Evolutionary conservation across 169 alveolate genomes (phyloP), one percentile per base, ranked within the genome.

Genomic region (Plasmodium ovale): DNA sequence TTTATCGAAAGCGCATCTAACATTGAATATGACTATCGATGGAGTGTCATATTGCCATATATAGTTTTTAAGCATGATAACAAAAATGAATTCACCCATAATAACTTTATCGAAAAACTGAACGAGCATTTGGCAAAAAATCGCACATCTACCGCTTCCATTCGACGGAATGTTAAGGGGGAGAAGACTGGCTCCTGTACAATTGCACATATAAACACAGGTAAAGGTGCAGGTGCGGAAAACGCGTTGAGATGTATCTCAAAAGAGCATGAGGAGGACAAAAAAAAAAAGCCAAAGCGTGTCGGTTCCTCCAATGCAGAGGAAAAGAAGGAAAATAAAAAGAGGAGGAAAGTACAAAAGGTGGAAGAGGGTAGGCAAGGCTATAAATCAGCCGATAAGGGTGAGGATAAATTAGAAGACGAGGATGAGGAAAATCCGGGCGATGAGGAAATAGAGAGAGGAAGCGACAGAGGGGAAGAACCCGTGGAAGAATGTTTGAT

Each of bases 1-100:
- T 92, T 92, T 23, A 92, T 92, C 21, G 95, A 92, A 72, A 87
- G 93, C 29, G 93, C 92, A 16, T 92, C 95, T 10, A 88, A 92
- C 54, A 92, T 92, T 21, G 91, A 87, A 14, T 59, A 87, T 16
- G 95, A 92, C 16, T 60, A 74, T 14, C 64, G 93, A 51, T 92
- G 95, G 95, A 71, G 85, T 39, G 87, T 92, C 23, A 85, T 92
- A 14, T 49, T 92, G 5, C 95, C 95, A 23, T 62, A 88, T 53
- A 74, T 92, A 31, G 82, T 82, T 23, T 82, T 82, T 19, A 82
- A 82, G 19, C 51, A 82, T 33, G 90, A 65, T 51, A 62, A 65
- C 37, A 44, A 53, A 2, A 82, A 65, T 1, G 51, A 9, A 16
- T 49, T 82, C 29, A 37, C 29, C 14, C 39, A 82, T 31, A 82